Percentiles rank a stretch among this genome's conserved stretches.
phyloP scores from a whole-genome alignment of 129 eudicot species.

The Rutidosis leptorrhynchoides region DNA sequence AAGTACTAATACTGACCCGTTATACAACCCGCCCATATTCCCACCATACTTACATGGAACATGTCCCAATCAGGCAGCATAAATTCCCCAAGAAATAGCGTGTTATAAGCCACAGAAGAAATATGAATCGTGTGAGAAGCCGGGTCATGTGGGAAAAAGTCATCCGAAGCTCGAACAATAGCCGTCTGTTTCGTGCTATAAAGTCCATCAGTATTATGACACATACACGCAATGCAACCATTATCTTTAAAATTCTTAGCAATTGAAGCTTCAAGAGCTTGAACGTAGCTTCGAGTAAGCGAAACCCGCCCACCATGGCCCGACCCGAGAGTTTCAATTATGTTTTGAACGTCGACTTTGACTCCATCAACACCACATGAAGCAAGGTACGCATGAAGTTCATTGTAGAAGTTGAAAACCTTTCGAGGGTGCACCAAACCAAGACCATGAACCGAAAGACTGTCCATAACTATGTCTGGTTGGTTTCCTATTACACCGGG shows the following conservation, averaged over 20 bases:
- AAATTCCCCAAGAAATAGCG: constrained; percentile 82
- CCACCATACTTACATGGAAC: constrained; percentile 74
- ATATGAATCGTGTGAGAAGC: constrained; percentile 95
- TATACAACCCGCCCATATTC: neutral
- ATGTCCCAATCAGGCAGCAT: constrained; percentile 99
- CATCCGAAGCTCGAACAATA: constrained; percentile 83
- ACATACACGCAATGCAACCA: constrained; percentile 89
- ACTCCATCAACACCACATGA: constrained; percentile 97
- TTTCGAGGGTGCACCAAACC: constrained; percentile 89
- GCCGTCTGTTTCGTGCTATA: constrained; percentile 83
- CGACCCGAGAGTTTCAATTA: constrained; percentile 89
- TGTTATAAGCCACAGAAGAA: constrained; percentile 82
- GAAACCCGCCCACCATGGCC: constrained; percentile 90
- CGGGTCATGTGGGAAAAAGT: constrained; percentile 83
- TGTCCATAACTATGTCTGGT: constrained; percentile 90
- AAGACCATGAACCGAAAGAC: constrained; percentile 76
- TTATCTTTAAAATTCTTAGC: constrained; percentile 72
- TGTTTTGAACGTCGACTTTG: constrained; percentile 94
- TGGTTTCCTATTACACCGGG: constrained; percentile 86
- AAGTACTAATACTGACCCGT: neutral
- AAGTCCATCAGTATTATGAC: constrained; percentile 83
- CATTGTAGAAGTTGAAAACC: constrained; percentile 74
- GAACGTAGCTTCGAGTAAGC: constrained; percentile 70
- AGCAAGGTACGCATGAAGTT: constrained; percentile 84
- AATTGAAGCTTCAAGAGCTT: constrained; percentile 92